Conservation (phyloP, 768 basidiomycete genomes). For the Mycena filopes region DNA sequence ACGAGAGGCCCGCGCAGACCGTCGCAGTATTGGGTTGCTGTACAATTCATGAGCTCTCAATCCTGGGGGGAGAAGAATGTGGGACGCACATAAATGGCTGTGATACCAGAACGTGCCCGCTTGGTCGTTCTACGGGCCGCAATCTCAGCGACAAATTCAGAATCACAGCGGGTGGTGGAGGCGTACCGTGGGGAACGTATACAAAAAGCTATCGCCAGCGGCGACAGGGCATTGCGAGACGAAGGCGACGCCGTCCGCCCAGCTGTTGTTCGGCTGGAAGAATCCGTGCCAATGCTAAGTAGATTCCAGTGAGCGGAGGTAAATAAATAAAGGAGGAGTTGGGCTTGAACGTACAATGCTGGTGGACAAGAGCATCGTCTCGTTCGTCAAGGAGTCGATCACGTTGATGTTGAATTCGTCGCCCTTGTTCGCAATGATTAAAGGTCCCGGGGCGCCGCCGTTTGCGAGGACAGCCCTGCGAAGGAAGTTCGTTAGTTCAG, state of each 20-base stretch:
- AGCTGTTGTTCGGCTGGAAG: slow-evolving; percentile 30
- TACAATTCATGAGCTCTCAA: neutral
- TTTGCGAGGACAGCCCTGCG: slow-evolving; percentile 53
- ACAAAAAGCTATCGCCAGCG: slow-evolving; percentile 40
- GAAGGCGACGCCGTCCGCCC: slow-evolving; percentile 21
- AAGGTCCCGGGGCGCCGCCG: slow-evolving; percentile 50
- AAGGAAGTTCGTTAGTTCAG: neutral
- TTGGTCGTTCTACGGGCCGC: too few species aligned
- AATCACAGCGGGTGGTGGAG: too few species aligned
- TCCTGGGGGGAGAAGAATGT: neutral
- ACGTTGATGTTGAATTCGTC: slow-evolving; percentile 50
- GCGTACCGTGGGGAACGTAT: slow-evolving; percentile 37
- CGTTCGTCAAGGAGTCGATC: slow-evolving; percentile 49
- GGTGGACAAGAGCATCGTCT: slow-evolving; percentile 50
- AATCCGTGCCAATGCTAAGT: slow-evolving; percentile 37
- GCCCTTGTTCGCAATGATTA: slow-evolving; percentile 50
- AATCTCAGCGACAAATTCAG: too few species aligned
- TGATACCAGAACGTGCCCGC: slow-evolving; percentile 23
- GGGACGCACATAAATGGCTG: slow-evolving; percentile 15
- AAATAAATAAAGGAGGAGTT: too few species aligned
- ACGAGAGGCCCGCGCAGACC: slow-evolving; percentile 8
- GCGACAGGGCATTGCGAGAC: slow-evolving; percentile 38
- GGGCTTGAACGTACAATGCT: slow-evolving; percentile 53
- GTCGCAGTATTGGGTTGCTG: slow-evolving; percentile 22
- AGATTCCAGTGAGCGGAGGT: too few species aligned